Conservation (phyloP, 2,329 filamentous ascomycete genomes). For the Basipetospora sp. region DNA sequence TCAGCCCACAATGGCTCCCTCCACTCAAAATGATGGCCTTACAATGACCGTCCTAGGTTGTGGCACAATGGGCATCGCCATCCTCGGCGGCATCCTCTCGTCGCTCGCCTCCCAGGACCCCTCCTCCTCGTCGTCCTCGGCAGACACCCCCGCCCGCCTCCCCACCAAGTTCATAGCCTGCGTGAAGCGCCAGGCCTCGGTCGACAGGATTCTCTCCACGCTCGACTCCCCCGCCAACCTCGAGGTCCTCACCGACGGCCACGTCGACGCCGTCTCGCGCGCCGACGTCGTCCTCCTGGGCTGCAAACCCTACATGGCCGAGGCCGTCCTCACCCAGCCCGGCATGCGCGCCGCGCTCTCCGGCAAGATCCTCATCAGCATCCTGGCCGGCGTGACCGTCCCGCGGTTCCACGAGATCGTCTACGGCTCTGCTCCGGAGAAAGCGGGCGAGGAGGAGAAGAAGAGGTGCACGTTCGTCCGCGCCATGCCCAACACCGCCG, state of each 20-base stretch:
- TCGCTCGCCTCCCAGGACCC: too few species aligned
- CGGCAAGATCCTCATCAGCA: constrained; percentile 69
- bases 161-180: constrained; percentile 70
- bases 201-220: constrained; percentile 50
- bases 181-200: constrained; percentile 55
- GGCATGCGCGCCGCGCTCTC: constrained; percentile 59
- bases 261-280: constrained; percentile 49
- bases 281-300: constrained; percentile 62
- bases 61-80: constrained; percentile 78
- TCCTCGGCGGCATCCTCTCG: constrained; percentile 64
- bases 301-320: constrained; percentile 67
- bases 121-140: constrained; percentile 24
- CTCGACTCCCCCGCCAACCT: constrained; percentile 31
- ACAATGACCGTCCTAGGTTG: constrained; percentile 72
- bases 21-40: constrained; percentile 26
- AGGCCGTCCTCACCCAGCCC: constrained; percentile 48
- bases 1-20: too few species aligned
- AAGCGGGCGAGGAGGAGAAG: too few species aligned
- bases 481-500: constrained; percentile 75
- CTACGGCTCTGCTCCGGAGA: constrained; percentile 35
- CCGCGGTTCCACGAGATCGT: constrained; percentile 52
- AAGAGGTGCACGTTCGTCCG: constrained; percentile 50
- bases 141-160: constrained; percentile 38
- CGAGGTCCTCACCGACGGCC: constrained; percentile 55
- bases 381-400: constrained; percentile 62